Base-by-base conservation (phyloP, 1,284 basidiomycete genomes). In the Hortiboletus rubellus region DNA sequence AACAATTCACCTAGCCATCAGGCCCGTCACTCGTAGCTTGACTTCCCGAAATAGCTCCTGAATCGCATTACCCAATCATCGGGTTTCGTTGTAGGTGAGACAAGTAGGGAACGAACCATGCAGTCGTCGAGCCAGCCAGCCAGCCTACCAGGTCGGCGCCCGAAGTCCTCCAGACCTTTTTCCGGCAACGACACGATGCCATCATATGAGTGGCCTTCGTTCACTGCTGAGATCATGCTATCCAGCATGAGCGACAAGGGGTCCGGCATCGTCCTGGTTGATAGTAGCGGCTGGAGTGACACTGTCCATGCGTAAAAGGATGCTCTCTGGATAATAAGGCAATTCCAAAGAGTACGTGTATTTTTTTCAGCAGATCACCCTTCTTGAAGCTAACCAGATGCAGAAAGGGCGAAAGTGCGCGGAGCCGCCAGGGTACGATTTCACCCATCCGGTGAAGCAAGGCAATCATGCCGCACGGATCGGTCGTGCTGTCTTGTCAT, bases 161-260 rank as follows among this genome's bases (percentile, higher is more conserved):
- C 10, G 24, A 42, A 18, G 12, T 60, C 57, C 42, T 63, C 60
- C 34, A 63, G 48, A n/a, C 60, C 60, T 24, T 33, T 40, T 37
- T 45, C 55, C 17, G 59, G 54, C 6, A 59, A 30, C 8, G 59
- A 61, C 17, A 63, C 38, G 7, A 61, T 55, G 7, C 57, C 60
- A 41, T 61, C 60, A 22, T 41, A 60, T 24, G 60, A 63, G 43
- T 46, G 45, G 42, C 60, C 60, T 4, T 40, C 42, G 11, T 63
- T 50, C n/a, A 60, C 45, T 3, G 36, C 57, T 3, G 18, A 14
- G n/a, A 60, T 38, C 54, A 57, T 38, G 40, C 17, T 38, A 12
- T 57, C 45, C 34, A 57, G 7, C 55, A 56, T 46, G 3, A 46
- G 14, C 3, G 53, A 46, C 56, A 48, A 3, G 33, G 8, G 55